A percentile compares a stretch with the other conserved stretches of the same genome.
These are phyloP conservation scores for Excoecaria cochinchinensis DNA, from an alignment of 345 rosid genomes.

Conservation along the genomic window DNA sequence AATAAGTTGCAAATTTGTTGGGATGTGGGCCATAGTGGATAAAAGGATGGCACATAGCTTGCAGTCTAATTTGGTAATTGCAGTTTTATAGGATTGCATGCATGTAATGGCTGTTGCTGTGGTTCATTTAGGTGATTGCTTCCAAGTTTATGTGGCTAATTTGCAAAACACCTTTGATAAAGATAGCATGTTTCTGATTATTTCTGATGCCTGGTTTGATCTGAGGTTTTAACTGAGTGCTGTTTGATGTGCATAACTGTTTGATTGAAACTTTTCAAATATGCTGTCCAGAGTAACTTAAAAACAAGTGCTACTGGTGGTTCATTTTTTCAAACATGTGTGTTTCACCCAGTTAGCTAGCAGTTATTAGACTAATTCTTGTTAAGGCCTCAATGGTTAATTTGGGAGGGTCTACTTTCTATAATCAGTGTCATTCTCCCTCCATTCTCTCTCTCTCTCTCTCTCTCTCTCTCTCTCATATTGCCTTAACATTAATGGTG, in stretches of 20 bases:
- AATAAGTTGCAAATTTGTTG: neutral
- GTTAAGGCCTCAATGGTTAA: neutral
- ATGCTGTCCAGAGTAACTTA: neutral
- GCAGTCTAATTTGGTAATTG: neutral
- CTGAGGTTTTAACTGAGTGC: neutral
- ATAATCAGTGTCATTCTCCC: neutral
- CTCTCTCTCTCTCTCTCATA: no score
- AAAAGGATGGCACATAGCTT: neutral
- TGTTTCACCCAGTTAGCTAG: neutral
- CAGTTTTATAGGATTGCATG: neutral
- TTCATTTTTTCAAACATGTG: neutral
- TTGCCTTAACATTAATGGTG: neutral
- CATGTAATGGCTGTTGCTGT: neutral
- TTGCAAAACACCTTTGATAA: neutral
- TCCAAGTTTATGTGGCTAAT: neutral
- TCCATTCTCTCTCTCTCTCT: no score
- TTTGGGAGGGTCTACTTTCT: neutral
- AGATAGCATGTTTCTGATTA: neutral
- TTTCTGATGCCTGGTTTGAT: neutral
- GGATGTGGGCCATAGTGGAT: neutral
- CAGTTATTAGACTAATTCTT: conserved; percentile 2
- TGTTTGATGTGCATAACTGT: neutral
- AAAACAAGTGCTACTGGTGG: neutral
- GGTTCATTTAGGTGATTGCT: neutral
- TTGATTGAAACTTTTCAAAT: neutral